Percentiles rank a stretch among this genome's conserved stretches.
Conservation (phyloP, 1,284 basidiomycete genomes). For the Ceratobasidium sp. region DNA sequence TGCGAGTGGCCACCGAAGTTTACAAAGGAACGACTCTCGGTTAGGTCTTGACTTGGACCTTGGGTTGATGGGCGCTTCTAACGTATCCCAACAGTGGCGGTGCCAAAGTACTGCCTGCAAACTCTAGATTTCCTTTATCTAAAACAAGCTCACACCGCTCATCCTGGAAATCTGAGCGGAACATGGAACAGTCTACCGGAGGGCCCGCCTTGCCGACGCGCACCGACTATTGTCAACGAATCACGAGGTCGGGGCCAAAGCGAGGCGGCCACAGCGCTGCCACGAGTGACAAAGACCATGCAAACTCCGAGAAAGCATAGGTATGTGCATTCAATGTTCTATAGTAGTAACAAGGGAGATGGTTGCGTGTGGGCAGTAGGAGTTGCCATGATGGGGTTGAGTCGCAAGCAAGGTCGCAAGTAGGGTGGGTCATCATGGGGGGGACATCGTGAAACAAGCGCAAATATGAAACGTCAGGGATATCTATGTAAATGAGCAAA, state of each 20-base stretch:
- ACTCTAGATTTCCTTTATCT: too few species aligned
- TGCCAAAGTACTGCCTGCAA: background rate
- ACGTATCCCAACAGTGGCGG: background rate
- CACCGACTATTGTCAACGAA: too few species aligned
- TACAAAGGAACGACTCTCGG: too few species aligned
- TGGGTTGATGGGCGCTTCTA: background rate
- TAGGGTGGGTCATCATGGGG: background rate
- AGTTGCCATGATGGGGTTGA: slow-evolving; percentile 14
- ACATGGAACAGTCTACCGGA: too few species aligned
- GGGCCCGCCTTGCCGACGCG: too few species aligned
- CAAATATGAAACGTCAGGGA: slow-evolving; percentile 5
- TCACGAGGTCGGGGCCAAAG: too few species aligned
- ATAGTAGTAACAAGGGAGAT: slow-evolving; percentile 15
- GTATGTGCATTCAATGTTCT: slow-evolving; percentile 15
- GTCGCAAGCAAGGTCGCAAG: background rate
- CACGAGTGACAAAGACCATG: background rate
- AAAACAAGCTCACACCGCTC: background rate
- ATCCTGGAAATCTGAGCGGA: too few species aligned
- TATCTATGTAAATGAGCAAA: slow-evolving; percentile 29
- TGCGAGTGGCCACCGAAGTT: too few species aligned
- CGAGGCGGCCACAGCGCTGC: too few species aligned
- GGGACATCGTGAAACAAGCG: slow-evolving; percentile 5
- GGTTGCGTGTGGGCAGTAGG: slow-evolving; percentile 24
- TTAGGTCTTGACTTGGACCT: slow-evolving; percentile 4
- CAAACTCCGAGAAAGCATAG: slow-evolving; percentile 7